Conservation (phyloP, 2,329 filamentous ascomycete genomes). For the Trichoderma sp. region DNA sequence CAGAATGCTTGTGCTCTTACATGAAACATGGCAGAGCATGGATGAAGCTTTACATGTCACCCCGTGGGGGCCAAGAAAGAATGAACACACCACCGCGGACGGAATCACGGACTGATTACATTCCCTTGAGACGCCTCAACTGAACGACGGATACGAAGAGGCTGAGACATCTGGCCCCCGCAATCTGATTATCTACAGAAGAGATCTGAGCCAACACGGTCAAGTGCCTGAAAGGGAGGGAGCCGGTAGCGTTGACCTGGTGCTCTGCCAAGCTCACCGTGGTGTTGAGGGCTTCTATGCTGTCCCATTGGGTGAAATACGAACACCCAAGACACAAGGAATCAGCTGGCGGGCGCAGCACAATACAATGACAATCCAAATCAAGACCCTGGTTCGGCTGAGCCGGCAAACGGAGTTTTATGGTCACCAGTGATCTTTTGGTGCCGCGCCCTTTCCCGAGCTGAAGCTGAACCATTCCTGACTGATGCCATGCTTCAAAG, state of each 20-base stretch:
- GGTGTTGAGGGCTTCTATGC: neutral
- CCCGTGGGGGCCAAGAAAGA: neutral
- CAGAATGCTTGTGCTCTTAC: neutral
- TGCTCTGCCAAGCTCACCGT: neutral
- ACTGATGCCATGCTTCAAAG: neutral
- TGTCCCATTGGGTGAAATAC: neutral
- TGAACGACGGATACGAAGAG: neutral
- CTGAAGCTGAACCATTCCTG: neutral
- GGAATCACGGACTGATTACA: neutral
- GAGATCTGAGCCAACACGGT: neutral
- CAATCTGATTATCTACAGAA: neutral
- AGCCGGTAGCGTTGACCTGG: neutral
- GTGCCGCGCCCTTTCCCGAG: neutral
- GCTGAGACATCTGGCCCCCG: neutral
- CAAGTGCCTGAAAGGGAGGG: neutral
- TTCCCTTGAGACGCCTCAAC: neutral
- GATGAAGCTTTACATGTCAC: neutral
- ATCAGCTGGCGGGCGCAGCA: neutral
- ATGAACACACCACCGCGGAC: neutral
- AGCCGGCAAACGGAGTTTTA: neutral
- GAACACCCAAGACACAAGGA: neutral
- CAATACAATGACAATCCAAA: neutral
- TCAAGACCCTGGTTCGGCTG: neutral
- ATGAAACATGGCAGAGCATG: neutral
- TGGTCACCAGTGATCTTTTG: neutral